A percentile compares a stretch with the other conserved stretches of the same genome.
These are phyloP conservation scores for Pachysandra terminalis DNA, from an alignment of 164 flowering plant genomes.

Conservation along the genomic window DNA sequence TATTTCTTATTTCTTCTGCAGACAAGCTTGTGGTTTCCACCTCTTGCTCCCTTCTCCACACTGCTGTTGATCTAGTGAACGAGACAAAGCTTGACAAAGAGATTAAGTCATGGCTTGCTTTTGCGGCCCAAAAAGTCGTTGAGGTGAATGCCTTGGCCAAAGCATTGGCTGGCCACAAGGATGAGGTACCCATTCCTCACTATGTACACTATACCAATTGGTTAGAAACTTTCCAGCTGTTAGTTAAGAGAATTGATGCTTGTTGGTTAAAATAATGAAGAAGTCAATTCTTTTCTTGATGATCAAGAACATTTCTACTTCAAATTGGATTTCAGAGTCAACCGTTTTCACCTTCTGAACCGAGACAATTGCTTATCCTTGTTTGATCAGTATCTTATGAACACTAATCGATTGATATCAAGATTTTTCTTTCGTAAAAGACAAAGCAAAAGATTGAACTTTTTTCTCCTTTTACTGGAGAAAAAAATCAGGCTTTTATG, in stretches of 20 bases:
- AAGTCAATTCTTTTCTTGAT: too few species aligned
- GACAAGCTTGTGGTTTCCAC: slow-evolving; percentile 77
- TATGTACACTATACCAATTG: background rate
- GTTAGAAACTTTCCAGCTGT: background rate
- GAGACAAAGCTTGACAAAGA: slow-evolving; percentile 72
- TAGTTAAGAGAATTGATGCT: background rate
- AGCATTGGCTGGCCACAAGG: slow-evolving; percentile 62
- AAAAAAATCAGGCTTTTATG: background rate
- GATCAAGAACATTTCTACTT: too few species aligned
- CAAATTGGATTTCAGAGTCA: too few species aligned
- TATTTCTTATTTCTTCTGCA: slow-evolving; percentile 19
- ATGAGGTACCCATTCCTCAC: slow-evolving; percentile 42
- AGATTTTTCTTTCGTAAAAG: too few species aligned
- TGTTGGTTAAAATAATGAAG: background rate
- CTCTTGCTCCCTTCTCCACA: slow-evolving; percentile 80
- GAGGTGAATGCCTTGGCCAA: slow-evolving; percentile 72
- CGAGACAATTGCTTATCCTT: too few species aligned
- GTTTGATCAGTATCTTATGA: too few species aligned
- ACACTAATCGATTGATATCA: too few species aligned
- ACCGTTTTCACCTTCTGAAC: too few species aligned
- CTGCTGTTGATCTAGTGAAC: slow-evolving; percentile 71
- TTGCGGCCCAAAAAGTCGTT: slow-evolving; percentile 67
- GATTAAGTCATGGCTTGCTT: slow-evolving; percentile 77
- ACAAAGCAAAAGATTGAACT: too few species aligned
- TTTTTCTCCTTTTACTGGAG: too few species aligned